Evolutionary conservation across 257 asterid species (phyloP), one percentile per base, ranked within the genome.

Genomic region (Gardenia jasminoides): DNA sequence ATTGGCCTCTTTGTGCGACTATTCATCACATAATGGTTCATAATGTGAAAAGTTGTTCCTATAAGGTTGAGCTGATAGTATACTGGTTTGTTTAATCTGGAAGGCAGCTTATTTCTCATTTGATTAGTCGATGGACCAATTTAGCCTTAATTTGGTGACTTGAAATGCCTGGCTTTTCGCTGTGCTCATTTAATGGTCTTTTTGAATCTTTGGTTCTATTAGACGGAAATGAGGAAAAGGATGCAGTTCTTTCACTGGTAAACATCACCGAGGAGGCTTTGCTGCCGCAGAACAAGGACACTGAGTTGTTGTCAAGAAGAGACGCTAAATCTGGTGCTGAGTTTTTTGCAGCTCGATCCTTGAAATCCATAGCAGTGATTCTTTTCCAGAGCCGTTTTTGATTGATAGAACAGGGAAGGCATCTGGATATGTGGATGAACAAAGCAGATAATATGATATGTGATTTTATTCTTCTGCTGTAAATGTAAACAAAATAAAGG

Each of bases 341-440:
- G 82, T 94, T 68, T 81, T 92, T 94, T 72, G 97, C 92, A 1
- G 64, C 87, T 74, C 91, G 98, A 77, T 87, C 98, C 94, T 94
- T 33, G 95, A 94, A 77, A 87, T 92, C 72, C 86, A 86, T 48
- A 78, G 81, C 76, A 75, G 65, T 19, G 82, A 80, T 50, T 70
- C 86, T 61, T 67, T 69, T 0, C 89, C 94, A 0, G 91, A 86
- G 79, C 83, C 89, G 17, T 88, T 88, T 84, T 87, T 89, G 68
- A 74, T 89, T 7, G 98, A 98, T 80, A 87, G 92, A 86, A 88
- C 94, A 65, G 98, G 98, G 20, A 92, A 84, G 84, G 98, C 98
- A 20, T 92, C 98, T 1, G 96, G 97, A 28, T 94, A 94, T 79
- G 77, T 71, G 74, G 78, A 86, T 67, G 97, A 94, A 89, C 84